Conservation (phyloP, 148 eudicot species). For the Rhododendron simsii region DNA sequence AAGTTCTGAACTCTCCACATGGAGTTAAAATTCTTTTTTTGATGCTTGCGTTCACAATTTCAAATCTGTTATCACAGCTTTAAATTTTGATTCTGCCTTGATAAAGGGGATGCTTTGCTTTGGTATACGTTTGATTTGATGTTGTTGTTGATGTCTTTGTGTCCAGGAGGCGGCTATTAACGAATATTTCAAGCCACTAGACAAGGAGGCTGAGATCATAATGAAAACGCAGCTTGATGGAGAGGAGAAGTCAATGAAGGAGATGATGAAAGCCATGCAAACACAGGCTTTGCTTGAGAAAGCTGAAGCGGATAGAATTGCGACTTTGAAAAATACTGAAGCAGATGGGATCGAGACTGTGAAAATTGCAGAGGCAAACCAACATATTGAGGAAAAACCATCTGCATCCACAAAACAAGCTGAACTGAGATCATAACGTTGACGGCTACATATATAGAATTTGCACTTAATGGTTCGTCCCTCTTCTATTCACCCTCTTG, state of each 20-base stretch:
- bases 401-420: constrained; percentile 3
- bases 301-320: constrained; percentile 48
- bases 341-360: constrained; percentile 37
- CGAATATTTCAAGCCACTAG: constrained; percentile 74
- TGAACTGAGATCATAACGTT: constrained; percentile 10
- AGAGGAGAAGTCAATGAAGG: constrained; percentile 52
- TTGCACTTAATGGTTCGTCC: not conserved
- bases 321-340: constrained; percentile 36
- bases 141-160: not conserved
- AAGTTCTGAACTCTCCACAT: not conserved
- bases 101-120: not conserved
- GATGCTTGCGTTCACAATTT: not conserved
- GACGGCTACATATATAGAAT: not conserved
- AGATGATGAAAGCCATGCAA: constrained; percentile 71
- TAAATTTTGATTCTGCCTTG: not conserved
- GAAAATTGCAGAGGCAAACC: constrained; percentile 25
- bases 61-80: not conserved
- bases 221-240: constrained; percentile 74
- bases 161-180: constrained; percentile 78
- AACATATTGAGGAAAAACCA: constrained; percentile 16
- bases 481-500: not conserved
- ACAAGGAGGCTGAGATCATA: constrained; percentile 69
- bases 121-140: not conserved
- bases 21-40: not conserved
- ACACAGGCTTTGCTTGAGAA: constrained; percentile 62